phyloP scores from a whole-genome alignment of 2,329 filamentous ascomycete genomes.

The Camillea tinctor region DNA sequence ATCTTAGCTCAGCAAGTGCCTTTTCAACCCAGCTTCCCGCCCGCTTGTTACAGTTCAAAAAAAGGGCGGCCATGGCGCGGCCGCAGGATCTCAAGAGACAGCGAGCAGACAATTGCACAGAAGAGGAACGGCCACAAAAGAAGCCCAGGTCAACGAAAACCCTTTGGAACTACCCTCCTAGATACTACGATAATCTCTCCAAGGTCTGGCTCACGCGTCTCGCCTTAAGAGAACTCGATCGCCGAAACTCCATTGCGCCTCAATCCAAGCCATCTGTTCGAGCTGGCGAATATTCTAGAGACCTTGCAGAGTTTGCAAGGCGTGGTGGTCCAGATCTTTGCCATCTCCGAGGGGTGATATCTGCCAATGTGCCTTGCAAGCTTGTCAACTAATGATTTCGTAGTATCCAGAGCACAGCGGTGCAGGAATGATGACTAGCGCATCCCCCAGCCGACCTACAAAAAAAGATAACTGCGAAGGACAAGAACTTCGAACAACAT shows the following conservation, averaged over 20 bases:
- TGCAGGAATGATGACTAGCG: conserved; percentile 21
- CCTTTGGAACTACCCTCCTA: conserved; percentile 19
- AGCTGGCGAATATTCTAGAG: neutral
- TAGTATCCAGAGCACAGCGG: conserved; percentile 16
- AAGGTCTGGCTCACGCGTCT: conserved; percentile 26
- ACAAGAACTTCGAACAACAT: conserved; percentile 26
- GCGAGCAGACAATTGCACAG: neutral
- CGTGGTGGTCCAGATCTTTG: conserved; percentile 35
- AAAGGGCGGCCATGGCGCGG: too few species aligned
- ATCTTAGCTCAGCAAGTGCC: too few species aligned
- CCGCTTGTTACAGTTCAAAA: too few species aligned
- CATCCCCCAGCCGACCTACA: conserved; percentile 16
- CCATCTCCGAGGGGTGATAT: conserved; percentile 33
- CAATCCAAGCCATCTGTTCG: neutral
- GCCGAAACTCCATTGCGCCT: conserved; percentile 15
- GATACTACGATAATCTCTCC: conserved; percentile 30
- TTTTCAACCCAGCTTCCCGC: too few species aligned
- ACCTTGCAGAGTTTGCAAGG: conserved; percentile 29
- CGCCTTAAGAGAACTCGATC: conserved; percentile 29
- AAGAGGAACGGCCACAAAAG: neutral
- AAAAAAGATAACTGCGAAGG: conserved; percentile 19
- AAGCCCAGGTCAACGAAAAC: neutral
- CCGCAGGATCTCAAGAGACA: too few species aligned
- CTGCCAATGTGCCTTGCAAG: conserved; percentile 14
- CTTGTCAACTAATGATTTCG: conserved; percentile 20